Percentiles rank a stretch among this genome's conserved stretches.
These are phyloP conservation scores for Aegilops longissima DNA, from an alignment of 176 grass and related monocot genomes.

Conservation along the genomic window DNA sequence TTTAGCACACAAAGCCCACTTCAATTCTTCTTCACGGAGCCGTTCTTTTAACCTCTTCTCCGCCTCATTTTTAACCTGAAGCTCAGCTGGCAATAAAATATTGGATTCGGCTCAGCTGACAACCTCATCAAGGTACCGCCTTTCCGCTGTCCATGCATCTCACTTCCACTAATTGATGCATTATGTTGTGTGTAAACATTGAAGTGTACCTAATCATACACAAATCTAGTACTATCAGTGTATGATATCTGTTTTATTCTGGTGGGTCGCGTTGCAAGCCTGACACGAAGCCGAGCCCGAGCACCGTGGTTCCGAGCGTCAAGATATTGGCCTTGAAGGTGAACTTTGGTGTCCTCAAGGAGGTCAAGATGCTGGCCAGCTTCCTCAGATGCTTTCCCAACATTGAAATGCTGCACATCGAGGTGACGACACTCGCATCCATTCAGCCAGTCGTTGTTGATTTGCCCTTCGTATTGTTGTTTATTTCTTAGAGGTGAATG, in stretches of 20 bases:
- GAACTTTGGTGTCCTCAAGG: background rate
- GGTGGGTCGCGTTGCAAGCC: background rate
- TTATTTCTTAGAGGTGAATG: background rate
- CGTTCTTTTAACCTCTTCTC: too few species aligned
- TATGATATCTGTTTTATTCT: background rate
- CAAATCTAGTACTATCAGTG: background rate
- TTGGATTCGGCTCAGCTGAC: too few species aligned
- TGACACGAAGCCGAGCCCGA: constrained; percentile 12
- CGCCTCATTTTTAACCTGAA: too few species aligned
- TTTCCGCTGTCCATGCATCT: background rate
- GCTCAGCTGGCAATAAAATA: too few species aligned
- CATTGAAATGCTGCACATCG: constrained; percentile 22
- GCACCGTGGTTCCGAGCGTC: constrained; percentile 4
- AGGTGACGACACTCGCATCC: background rate
- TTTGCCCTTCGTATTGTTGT: background rate
- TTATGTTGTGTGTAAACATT: background rate
- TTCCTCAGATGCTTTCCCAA: constrained; percentile 38
- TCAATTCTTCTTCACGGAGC: too few species aligned
- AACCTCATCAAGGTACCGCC: background rate
- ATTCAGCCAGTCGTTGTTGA: background rate
- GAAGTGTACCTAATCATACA: background rate
- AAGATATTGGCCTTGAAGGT: constrained; percentile 3
- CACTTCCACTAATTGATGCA: background rate
- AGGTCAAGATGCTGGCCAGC: background rate
- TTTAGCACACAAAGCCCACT: too few species aligned